Conservation (phyloP, 768 basidiomycete genomes). For the Tylopilus plumbeoviolaceoides region DNA sequence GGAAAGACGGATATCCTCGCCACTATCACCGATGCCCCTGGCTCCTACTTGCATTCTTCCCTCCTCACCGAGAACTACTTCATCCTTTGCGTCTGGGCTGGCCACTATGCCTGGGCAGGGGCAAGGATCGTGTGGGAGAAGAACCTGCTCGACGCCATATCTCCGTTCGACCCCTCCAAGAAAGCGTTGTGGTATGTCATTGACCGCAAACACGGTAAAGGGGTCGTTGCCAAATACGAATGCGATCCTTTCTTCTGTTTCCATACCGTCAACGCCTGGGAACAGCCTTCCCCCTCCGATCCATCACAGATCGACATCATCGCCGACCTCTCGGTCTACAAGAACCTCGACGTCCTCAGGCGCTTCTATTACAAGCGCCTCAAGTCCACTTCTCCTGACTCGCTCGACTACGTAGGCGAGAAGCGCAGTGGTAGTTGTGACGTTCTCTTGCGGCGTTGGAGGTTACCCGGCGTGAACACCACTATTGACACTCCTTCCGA, state of each 20-base stretch:
- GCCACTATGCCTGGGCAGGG: slow-evolving; percentile 28
- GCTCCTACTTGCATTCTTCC: slow-evolving; percentile 38
- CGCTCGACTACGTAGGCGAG: slow-evolving; percentile 26
- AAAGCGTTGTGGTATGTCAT: slow-evolving; percentile 36
- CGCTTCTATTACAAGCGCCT: slow-evolving; percentile 30
- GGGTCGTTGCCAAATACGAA: slow-evolving; percentile 36
- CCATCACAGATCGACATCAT: slow-evolving; percentile 29
- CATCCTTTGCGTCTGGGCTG: slow-evolving; percentile 34
- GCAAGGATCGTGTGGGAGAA: slow-evolving; percentile 28
- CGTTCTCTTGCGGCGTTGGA: slow-evolving; percentile 29
- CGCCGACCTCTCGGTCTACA: slow-evolving; percentile 35
- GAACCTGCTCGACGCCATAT: slow-evolving; percentile 33
- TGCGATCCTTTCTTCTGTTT: slow-evolving; percentile 38
- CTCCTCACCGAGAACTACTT: slow-evolving; percentile 36
- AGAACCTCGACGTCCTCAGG: slow-evolving; percentile 31
- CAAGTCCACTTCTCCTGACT: slow-evolving; percentile 22
- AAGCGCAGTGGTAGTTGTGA: slow-evolving; percentile 13
- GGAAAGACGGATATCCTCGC: slow-evolving; percentile 34
- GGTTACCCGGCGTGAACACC: slow-evolving; percentile 24
- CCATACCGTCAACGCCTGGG: slow-evolving; percentile 40
- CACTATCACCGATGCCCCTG: slow-evolving; percentile 35
- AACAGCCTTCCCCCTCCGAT: slow-evolving; percentile 22
- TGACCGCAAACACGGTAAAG: slow-evolving; percentile 33
- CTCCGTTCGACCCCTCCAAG: slow-evolving; percentile 27
- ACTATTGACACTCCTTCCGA: slow-evolving; percentile 12